Evolutionary conservation across 1,284 basidiomycete genomes (phyloP), one percentile per base, ranked within the genome.

Genomic region (Earliella scabrosa): DNA sequence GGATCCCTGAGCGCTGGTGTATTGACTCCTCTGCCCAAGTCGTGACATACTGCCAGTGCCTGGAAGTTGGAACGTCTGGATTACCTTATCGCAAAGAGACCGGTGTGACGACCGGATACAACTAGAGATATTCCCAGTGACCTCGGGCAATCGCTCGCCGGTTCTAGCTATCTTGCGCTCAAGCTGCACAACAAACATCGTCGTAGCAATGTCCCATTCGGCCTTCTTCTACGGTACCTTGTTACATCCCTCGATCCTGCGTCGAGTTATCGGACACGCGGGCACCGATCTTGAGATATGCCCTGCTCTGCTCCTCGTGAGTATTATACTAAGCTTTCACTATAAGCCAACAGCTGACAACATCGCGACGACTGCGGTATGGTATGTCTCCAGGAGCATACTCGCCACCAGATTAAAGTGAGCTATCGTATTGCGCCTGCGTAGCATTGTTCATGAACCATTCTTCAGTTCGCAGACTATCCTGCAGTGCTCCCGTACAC

Each of bases 201-300:
- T n/a, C n/a, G n/a, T n/a, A n/a, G 38, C 21, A 7, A 61, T 59
- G 54, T 57, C 57, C 1, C 38, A 62, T 36, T 72, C 77, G 55
- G 90, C 90, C 4, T 95, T 96, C 73, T 94, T 95, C 77, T 95
- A 96, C 69, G 94, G 94, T 26, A 93, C 90, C 0, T 72, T 85
- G 5, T 71, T 82, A 58, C 80, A 83, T 40, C 82, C 82, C 1
- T 73, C 73, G 4, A 80, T 86, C 58, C 71, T 85, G n/a, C 68
- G 68, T 8, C 73, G 82, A 14, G 83, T 86, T 10, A 76, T 85
- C 29, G 80, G 78, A 1, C 77, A 79, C 53, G 64, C 75, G 20
- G 77, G 77, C 18, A 60, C 67, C 6, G 66, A 75, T 32, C 71
- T 85, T 7, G 63, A 71, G 18, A 77, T 79, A 29, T 77, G 77